Percentiles rank a stretch among this genome's conserved stretches.
phyloP scores from a whole-genome alignment of 2,329 filamentous ascomycete species.

The Cadophora gregata region DNA sequence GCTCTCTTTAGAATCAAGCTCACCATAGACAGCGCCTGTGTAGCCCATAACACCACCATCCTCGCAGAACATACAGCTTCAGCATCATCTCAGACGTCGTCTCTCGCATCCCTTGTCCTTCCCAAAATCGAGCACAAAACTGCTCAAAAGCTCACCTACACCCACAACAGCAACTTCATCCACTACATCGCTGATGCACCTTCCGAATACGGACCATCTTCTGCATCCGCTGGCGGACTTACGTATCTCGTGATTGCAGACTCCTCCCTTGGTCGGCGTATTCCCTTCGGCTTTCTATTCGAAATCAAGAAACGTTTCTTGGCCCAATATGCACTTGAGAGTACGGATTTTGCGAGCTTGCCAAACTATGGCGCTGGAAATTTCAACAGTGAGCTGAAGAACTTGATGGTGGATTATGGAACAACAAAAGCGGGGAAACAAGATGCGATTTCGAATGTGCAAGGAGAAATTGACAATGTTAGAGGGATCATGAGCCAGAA shows the following conservation, averaged over 20 bases:
- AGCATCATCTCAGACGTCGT: slow-evolving; percentile 81
- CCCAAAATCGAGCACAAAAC: slow-evolving; percentile 87
- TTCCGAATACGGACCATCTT: slow-evolving; percentile 61
- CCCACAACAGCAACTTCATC: slow-evolving; percentile 88
- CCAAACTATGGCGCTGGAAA: slow-evolving; percentile 89
- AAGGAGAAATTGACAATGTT: slow-evolving; percentile 90
- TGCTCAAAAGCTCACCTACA: slow-evolving; percentile 91
- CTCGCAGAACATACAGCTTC: slow-evolving; percentile 91
- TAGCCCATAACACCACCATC: slow-evolving; percentile 92
- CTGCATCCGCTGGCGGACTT: slow-evolving; percentile 74
- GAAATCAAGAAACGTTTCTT: slow-evolving; percentile 92
- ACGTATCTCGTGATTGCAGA: slow-evolving; percentile 92
- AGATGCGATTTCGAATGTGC: slow-evolving; percentile 83
- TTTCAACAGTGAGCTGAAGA: slow-evolving; percentile 82
- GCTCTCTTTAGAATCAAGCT: slow-evolving; percentile 17
- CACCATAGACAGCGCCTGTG: slow-evolving; percentile 72
- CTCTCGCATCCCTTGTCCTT: slow-evolving; percentile 90
- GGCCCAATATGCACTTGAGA: slow-evolving; percentile 65
- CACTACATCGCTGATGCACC: slow-evolving; percentile 92
- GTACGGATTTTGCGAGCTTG: slow-evolving; percentile 75
- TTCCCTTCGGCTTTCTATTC: slow-evolving; percentile 90
- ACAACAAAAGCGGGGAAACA: slow-evolving; percentile 75
- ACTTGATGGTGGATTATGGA: slow-evolving; percentile 83
- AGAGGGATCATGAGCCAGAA: slow-evolving; percentile 94
- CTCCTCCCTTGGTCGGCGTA: slow-evolving; percentile 79